A percentile compares a stretch with the other conserved stretches of the same genome.
Evolutionary conservation across 345 rosid genomes (phyloP).

Genomic region (Corymbia maculata): DNA sequence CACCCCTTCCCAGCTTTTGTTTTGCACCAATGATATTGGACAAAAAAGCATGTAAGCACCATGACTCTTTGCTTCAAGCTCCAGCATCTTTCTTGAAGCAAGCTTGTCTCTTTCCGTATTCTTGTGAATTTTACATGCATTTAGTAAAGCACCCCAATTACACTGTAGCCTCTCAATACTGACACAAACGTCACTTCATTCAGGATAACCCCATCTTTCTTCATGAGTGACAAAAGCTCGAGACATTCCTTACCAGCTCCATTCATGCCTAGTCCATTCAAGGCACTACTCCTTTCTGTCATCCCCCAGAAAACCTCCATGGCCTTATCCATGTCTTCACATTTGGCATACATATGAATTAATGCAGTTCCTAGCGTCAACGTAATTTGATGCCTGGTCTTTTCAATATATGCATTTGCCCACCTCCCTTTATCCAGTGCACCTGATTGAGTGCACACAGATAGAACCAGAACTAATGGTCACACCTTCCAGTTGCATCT

Average conservation of each 20-base stretch:
- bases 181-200: conserved; percentile 41
- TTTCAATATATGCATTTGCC: conserved; percentile 47
- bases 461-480: conserved; percentile 44
- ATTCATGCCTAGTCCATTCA: conserved; percentile 48
- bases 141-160: conserved; percentile 51
- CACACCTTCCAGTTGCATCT: conserved; percentile 48
- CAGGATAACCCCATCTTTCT: conserved; percentile 22
- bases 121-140: conserved; percentile 44
- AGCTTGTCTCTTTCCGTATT: conserved; percentile 38
- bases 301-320: conserved; percentile 42
- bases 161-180: conserved; percentile 4
- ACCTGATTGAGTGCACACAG: conserved; percentile 48
- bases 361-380: conserved; percentile 45
- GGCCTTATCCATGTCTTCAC: conserved; percentile 41
- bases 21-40: conserved; percentile 54
- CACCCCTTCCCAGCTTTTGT: conserved; percentile 37
- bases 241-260: conserved; percentile 38
- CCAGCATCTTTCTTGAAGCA: conserved; percentile 35
- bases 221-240: conserved; percentile 41
- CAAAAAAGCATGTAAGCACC: conserved; percentile 43
- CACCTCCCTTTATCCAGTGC: conserved; percentile 58
- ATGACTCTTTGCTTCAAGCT: conserved; percentile 36
- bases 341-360: conserved; percentile 52
- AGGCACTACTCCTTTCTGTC: conserved; percentile 45
- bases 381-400: conserved; percentile 29